Conservation (phyloP, 225 moss, liverwort and hornwort species). For the Physcomitrellopsis africana region DNA sequence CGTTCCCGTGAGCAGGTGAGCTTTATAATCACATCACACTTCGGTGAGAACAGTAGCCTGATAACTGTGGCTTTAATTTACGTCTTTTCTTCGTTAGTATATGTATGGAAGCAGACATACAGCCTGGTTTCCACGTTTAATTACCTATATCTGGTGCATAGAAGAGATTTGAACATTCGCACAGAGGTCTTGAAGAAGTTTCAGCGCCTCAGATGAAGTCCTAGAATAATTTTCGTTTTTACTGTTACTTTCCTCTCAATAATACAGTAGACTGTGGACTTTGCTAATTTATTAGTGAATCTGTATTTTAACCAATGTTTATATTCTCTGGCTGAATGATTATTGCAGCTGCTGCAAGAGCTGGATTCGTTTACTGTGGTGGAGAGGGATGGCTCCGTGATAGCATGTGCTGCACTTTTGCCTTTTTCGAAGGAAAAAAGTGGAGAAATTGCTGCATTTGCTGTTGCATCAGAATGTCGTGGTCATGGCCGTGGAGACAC, state of each 20-base stretch:
- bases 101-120: too few relatives aligned
- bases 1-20: slow-evolving; percentile 83
- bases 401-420: slow-evolving; percentile 88
- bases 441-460: slow-evolving; percentile 94
- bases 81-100: neutral
- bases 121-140: too few relatives aligned
- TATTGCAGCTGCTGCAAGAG: slow-evolving; percentile 72
- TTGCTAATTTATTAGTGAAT: neutral
- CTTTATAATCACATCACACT: neutral
- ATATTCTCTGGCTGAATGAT: slow-evolving; percentile 21
- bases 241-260: neutral
- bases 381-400: slow-evolving; percentile 88
- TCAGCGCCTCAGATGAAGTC: too few relatives aligned
- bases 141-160: too few relatives aligned
- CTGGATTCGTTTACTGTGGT: slow-evolving; percentile 76
- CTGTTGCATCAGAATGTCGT: slow-evolving; percentile 89
- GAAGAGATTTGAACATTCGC: too few relatives aligned
- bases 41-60: neutral
- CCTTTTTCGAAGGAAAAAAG: slow-evolving; percentile 60
- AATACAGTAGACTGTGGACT: neutral
- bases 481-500: slow-evolving; percentile 88
- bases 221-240: too few relatives aligned
- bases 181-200: too few relatives aligned
- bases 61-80: slow-evolving; percentile 11
- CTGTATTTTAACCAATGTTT: slow-evolving; percentile 6